Percentiles rank a stretch among this genome's conserved stretches.
Evolutionary conservation across 352 stramenopile genomes (phyloP).

Genomic region (Phytopythium vexans): DNA sequence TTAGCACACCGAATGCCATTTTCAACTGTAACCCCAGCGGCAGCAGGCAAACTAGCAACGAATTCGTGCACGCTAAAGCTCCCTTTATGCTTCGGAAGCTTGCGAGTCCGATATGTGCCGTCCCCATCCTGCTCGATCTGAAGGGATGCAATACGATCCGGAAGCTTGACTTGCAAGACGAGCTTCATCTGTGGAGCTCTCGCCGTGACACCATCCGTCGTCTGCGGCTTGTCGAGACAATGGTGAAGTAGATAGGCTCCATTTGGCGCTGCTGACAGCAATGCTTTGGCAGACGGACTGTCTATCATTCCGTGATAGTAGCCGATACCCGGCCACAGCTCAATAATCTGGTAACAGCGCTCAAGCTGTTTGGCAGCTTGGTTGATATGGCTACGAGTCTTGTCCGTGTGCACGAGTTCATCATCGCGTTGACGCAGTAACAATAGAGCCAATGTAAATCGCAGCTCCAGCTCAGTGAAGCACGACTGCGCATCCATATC

Average conservation of each 20-base stretch:
- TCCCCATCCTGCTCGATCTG: constrained; percentile 26
- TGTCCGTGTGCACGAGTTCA: background rate
- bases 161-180: constrained; percentile 33
- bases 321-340: constrained; percentile 46
- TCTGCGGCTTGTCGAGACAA: background rate
- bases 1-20: constrained; percentile 30
- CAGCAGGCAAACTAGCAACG: constrained; percentile 30
- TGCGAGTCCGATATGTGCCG: constrained; percentile 35
- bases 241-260: constrained; percentile 51
- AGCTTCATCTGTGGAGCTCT: background rate
- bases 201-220: background rate
- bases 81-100: constrained; percentile 16
- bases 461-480: constrained; percentile 35
- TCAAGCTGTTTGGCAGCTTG: constrained; percentile 21
- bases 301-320: constrained; percentile 46
- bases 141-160: constrained; percentile 35
- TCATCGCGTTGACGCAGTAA: constrained; percentile 14
- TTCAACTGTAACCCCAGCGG: constrained; percentile 29
- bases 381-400: background rate
- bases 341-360: constrained; percentile 43
- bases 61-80: constrained; percentile 47
- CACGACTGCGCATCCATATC: constrained; percentile 1
- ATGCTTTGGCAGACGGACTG: constrained; percentile 20
- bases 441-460: constrained; percentile 27
- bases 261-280: constrained; percentile 21